Percentiles rank a stretch among this genome's conserved stretches.
Evolutionary conservation across 805 yeast species (phyloP).

Genomic region (Yarrowia bubula): DNA sequence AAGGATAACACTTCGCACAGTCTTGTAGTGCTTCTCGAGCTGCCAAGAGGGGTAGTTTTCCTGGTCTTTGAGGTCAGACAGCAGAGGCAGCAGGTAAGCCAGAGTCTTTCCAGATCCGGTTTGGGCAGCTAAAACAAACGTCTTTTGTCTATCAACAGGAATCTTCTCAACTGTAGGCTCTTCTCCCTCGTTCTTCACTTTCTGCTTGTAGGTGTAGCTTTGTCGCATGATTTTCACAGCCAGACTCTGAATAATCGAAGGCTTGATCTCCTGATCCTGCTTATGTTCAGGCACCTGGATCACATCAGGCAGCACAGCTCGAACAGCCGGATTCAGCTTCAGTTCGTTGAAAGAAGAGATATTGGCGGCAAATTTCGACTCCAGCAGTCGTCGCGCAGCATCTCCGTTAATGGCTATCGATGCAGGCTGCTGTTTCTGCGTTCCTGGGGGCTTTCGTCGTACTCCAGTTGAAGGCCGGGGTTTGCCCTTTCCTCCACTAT

Average conservation of each 20-base stretch:
- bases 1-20: conserved; percentile 68
- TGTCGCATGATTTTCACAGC: conserved; percentile 59
- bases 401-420: conserved; percentile 22
- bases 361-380: conserved; percentile 38
- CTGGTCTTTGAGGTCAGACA: conserved; percentile 64
- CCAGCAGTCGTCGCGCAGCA: conserved; percentile 4
- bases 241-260: conserved; percentile 83
- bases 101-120: conserved; percentile 97
- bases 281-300: conserved; percentile 51
- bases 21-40: conserved; percentile 39
- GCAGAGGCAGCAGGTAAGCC: conserved; percentile 77
- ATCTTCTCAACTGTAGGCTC: conserved; percentile 29
- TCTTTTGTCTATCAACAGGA: conserved; percentile 44
- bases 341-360: conserved; percentile 65
- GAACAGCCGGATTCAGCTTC: conserved; percentile 62
- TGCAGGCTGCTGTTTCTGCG: conserved; percentile 25
- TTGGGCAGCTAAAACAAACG: conserved; percentile 88
- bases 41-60: conserved; percentile 46
- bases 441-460: conserved; percentile 10
- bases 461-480: conserved; percentile 17
- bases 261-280: conserved; percentile 39
- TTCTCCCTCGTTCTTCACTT: conserved; percentile 30
- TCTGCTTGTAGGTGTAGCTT: conserved; percentile 32
- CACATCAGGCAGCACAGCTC: conserved; percentile 44
- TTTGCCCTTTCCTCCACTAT: conserved; percentile 4